A percentile compares a stretch with the other conserved stretches of the same genome.
Evolutionary conservation across 805 yeast genomes (phyloP).

Genomic region (Torulaspora gathmanii): DNA sequence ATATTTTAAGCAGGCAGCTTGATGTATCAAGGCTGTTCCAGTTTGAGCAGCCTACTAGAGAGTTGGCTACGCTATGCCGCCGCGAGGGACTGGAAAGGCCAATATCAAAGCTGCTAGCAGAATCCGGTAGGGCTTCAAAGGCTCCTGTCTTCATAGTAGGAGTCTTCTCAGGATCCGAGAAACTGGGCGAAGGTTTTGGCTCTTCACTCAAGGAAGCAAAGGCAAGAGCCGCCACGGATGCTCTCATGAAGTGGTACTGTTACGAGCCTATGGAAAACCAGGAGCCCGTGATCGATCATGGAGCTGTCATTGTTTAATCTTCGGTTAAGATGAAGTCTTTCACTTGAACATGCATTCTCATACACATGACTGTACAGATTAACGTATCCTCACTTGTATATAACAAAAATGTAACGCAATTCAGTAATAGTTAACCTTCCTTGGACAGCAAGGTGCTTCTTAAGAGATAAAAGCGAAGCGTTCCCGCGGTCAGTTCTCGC

Average conservation of each 20-base stretch:
- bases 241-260: constrained; percentile 86
- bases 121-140: constrained; percentile 82
- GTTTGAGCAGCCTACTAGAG: constrained; percentile 82
- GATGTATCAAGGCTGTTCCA: constrained; percentile 70
- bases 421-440: background rate
- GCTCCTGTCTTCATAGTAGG: constrained; percentile 89
- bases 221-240: constrained; percentile 85
- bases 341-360: constrained; percentile 11
- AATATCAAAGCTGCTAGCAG: constrained; percentile 77
- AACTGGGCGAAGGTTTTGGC: constrained; percentile 93
- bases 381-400: constrained; percentile 7
- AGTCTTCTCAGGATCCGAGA: constrained; percentile 74
- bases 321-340: background rate
- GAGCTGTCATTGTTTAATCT: constrained; percentile 41
- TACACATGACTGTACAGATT: constrained; percentile 9
- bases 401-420: constrained; percentile 3
- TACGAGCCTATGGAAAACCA: constrained; percentile 69
- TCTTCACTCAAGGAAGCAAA: constrained; percentile 86
- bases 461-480: background rate
- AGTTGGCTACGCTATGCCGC: constrained; percentile 69
- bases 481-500: background rate
- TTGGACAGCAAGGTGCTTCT: too few species aligned
- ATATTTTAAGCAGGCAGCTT: constrained; percentile 76
- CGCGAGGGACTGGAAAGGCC: constrained; percentile 73
- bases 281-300: constrained; percentile 50